phyloP scores from a whole-genome alignment of 441 rosid species.

The Macaranga tanarius region DNA sequence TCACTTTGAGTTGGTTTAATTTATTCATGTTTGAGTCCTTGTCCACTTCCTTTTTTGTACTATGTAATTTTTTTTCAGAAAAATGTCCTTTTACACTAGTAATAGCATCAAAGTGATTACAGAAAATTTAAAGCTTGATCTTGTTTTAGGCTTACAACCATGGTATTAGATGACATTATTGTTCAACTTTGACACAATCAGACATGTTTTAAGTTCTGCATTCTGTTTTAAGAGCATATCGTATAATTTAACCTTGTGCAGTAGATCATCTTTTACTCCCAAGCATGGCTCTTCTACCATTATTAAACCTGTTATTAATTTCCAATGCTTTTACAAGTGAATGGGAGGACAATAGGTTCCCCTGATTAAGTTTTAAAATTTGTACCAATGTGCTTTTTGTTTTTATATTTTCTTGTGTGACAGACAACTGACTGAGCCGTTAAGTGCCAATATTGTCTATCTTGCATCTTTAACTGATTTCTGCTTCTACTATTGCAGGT shows the following conservation, averaged over 20 bases:
- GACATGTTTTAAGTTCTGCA: not conserved
- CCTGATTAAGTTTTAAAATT: not conserved
- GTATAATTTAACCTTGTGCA: not conserved
- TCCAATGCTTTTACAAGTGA: too few relatives aligned
- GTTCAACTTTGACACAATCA: not conserved
- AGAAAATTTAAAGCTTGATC: not conserved
- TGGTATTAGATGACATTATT: not conserved
- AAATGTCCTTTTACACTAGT: not conserved
- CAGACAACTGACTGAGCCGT: not conserved
- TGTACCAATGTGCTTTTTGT: not conserved
- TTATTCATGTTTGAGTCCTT: not conserved
- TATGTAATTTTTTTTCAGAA: not conserved
- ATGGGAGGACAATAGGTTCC: not conserved
- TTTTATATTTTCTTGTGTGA: not conserved
- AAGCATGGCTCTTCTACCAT: not conserved
- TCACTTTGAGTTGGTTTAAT: not conserved
- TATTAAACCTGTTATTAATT: not conserved
- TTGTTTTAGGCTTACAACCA: too few relatives aligned
- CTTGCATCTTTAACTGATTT: not conserved
- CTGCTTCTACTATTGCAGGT: conserved; percentile 33
- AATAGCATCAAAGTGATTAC: too few relatives aligned
- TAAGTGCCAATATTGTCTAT: not conserved
- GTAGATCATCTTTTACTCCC: not conserved
- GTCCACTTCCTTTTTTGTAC: not conserved
- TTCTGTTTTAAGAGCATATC: not conserved